phyloP scores from a whole-genome alignment of 2,329 filamentous ascomycete species.

The Dactylellina sp. region DNA sequence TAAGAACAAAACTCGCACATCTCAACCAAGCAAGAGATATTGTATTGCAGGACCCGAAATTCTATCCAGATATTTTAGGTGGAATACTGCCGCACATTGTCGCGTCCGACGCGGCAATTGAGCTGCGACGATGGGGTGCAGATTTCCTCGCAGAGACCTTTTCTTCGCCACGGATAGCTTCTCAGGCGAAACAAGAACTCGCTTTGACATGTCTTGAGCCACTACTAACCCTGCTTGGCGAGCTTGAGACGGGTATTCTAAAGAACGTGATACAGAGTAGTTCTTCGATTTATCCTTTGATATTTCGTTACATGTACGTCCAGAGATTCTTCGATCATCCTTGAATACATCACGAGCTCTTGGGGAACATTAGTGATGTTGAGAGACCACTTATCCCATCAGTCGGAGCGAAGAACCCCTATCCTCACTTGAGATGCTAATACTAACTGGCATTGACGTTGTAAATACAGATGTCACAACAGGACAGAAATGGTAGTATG shows the following conservation, averaged over 20 bases:
- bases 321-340: conserved; percentile 20
- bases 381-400: neutral
- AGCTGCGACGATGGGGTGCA: conserved; percentile 93
- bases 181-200: conserved; percentile 81
- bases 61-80: conserved; percentile 91
- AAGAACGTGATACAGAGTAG: conserved; percentile 88
- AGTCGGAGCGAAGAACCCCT: neutral
- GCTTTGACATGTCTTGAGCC: conserved; percentile 81
- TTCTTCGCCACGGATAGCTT: conserved; percentile 83
- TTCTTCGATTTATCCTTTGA: conserved; percentile 90
- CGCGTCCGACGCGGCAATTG: conserved; percentile 76
- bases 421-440: conserved; percentile 57
- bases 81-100: conserved; percentile 89
- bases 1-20: conserved; percentile 83
- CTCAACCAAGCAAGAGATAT: conserved; percentile 90
- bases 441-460: conserved; percentile 23
- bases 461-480: conserved; percentile 79
- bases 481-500: conserved; percentile 83
- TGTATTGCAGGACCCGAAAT: conserved; percentile 84
- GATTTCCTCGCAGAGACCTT: conserved; percentile 97
- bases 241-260: conserved; percentile 82
- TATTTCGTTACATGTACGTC: conserved; percentile 91
- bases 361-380: conserved; percentile 6
- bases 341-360: conserved; percentile 9
- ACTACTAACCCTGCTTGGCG: conserved; percentile 76